phyloP scores from a whole-genome alignment of 2,329 filamentous ascomycete species.

The Hypoxylon sp. region DNA sequence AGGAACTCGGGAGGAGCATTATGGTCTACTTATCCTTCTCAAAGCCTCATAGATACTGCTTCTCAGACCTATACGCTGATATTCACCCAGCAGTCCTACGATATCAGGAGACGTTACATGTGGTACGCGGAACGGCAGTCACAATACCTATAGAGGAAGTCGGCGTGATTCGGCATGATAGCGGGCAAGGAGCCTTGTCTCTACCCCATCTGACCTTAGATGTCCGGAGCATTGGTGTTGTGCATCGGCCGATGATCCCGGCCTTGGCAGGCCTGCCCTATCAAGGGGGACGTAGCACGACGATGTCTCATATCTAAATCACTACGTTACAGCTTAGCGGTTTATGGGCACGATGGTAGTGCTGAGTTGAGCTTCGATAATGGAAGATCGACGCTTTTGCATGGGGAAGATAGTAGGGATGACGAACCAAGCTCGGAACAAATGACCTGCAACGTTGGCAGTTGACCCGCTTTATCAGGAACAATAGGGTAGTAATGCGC shows the following conservation, averaged over 20 bases:
- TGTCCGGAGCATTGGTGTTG: slow-evolving; percentile 32
- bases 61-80: slow-evolving; percentile 3
- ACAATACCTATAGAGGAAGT: slow-evolving; percentile 34
- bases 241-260: slow-evolving; percentile 42
- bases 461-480: slow-evolving; percentile 39
- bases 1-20: slow-evolving; percentile 21
- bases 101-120: slow-evolving; percentile 50
- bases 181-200: slow-evolving; percentile 33
- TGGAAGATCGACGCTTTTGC: slow-evolving; percentile 11
- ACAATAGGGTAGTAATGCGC: slow-evolving; percentile 36
- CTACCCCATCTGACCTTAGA: slow-evolving; percentile 37
- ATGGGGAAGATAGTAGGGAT: slow-evolving; percentile 18
- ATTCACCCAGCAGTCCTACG: slow-evolving; percentile 6
- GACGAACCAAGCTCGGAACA: slow-evolving; percentile 25
- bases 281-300: slow-evolving; percentile 33
- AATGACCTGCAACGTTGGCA: slow-evolving; percentile 41
- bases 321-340: slow-evolving; percentile 39
- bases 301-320: slow-evolving; percentile 35
- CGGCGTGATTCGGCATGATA: slow-evolving; percentile 43
- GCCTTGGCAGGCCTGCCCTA: slow-evolving; percentile 35
- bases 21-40: slow-evolving; percentile 42
- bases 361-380: slow-evolving; percentile 11
- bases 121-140: slow-evolving; percentile 31
- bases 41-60: slow-evolving; percentile 17
- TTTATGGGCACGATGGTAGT: background rate